A percentile compares a stretch with the other conserved stretches of the same genome.
Evolutionary conservation across 2,329 filamentous ascomycete species (phyloP).

Genomic region (Penicillium sp.): DNA sequence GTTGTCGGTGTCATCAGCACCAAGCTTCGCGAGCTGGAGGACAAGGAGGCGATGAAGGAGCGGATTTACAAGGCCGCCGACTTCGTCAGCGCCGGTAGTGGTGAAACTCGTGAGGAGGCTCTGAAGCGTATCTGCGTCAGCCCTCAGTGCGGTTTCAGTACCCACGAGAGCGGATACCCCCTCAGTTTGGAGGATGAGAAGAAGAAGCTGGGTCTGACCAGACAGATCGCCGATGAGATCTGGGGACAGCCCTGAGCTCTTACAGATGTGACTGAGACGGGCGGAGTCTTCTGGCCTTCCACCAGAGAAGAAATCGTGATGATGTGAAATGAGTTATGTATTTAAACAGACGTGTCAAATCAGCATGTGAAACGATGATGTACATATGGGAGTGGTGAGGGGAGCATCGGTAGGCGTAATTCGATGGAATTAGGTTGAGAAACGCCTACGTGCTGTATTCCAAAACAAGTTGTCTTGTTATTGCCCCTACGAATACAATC

Average conservation of each 20-base stretch:
- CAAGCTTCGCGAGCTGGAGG: conserved; percentile 54
- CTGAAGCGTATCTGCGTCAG: conserved; percentile 59
- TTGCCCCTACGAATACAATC: too few relatives aligned
- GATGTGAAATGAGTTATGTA: too few relatives aligned
- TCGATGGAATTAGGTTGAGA: too few relatives aligned
- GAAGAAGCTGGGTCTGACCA: conserved; percentile 61
- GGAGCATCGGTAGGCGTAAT: too few relatives aligned
- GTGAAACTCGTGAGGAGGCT: conserved; percentile 57
- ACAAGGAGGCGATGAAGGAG: conserved; percentile 55
- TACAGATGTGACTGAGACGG: too few relatives aligned
- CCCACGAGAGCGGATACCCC: conserved; percentile 63
- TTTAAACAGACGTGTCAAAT: too few relatives aligned
- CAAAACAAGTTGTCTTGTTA: too few relatives aligned
- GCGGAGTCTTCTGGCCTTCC: too few relatives aligned
- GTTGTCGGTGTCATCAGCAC: conserved; percentile 57
- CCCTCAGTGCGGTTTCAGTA: conserved; percentile 66
- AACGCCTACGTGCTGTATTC: too few relatives aligned
- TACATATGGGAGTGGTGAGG: too few relatives aligned
- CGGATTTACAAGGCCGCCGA: conserved; percentile 55
- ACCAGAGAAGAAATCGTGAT: too few relatives aligned
- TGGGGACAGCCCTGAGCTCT: conserved; percentile 45
- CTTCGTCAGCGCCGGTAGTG: conserved; percentile 59
- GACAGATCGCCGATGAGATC: conserved; percentile 62
- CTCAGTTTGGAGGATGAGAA: conserved; percentile 61
- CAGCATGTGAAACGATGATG: too few relatives aligned